Evolutionary conservation across 345 rosid species (phyloP).

Genomic region (Acer campestre): DNA sequence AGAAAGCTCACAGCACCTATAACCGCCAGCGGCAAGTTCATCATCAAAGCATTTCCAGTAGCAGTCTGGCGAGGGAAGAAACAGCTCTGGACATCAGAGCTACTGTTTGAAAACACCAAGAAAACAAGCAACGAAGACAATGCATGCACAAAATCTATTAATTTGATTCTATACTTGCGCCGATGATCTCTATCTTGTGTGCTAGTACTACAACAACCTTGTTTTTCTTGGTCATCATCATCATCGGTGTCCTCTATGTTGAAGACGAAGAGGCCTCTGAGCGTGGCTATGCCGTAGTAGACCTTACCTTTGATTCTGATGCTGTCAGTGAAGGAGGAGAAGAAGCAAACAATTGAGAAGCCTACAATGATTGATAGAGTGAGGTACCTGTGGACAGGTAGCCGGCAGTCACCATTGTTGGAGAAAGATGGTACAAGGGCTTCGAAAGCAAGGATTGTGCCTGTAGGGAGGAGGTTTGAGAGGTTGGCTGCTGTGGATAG

Average conservation of each 20-base stretch:
- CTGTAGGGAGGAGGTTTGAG: slow-evolving; percentile 58
- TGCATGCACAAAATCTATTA: slow-evolving; percentile 55
- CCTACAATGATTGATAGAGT: slow-evolving; percentile 26
- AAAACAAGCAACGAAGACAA: slow-evolving; percentile 46
- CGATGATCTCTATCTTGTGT: no score
- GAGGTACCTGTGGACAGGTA: slow-evolving; percentile 34
- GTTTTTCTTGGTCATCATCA: background rate
- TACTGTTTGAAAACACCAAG: slow-evolving; percentile 50
- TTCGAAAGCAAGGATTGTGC: slow-evolving; percentile 54
- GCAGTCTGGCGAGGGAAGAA: slow-evolving; percentile 29
- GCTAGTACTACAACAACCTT: no score
- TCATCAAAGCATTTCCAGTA: slow-evolving; percentile 24
- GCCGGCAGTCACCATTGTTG: slow-evolving; percentile 38
- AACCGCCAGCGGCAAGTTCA: slow-evolving; percentile 39
- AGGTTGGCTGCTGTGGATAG: slow-evolving; percentile 43
- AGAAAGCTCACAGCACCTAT: slow-evolving; percentile 41
- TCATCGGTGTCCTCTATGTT: slow-evolving; percentile 8
- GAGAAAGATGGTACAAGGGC: slow-evolving; percentile 52
- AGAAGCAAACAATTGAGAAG: slow-evolving; percentile 39
- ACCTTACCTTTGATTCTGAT: slow-evolving; percentile 36
- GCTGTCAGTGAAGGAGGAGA: slow-evolving; percentile 62
- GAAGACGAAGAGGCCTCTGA: slow-evolving; percentile 33
- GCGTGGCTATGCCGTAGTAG: slow-evolving; percentile 49
- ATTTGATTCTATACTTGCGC: slow-evolving; percentile 6
- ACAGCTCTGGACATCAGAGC: slow-evolving; percentile 44